Conservation (phyloP, 768 basidiomycete species). For the Cytidiella melzeri region DNA sequence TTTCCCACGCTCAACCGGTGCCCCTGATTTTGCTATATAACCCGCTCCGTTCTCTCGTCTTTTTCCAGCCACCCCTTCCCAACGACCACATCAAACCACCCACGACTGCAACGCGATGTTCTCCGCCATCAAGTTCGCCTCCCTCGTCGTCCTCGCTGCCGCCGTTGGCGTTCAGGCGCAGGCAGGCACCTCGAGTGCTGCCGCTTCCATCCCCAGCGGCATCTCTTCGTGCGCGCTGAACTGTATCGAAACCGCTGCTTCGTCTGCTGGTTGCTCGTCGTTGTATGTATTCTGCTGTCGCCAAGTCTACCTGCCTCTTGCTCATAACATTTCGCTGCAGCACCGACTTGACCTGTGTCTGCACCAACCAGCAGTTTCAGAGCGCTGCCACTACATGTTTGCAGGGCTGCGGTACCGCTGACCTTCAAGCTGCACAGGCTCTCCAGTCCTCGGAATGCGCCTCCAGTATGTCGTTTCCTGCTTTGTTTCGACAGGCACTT, state of each 20-base stretch:
- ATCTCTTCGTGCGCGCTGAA: slow-evolving; percentile 12
- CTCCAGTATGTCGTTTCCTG: slow-evolving; percentile 7
- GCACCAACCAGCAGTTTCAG: slow-evolving; percentile 35
- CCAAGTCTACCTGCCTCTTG: neutral
- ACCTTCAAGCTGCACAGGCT: slow-evolving; percentile 24
- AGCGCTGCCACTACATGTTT: slow-evolving; percentile 28
- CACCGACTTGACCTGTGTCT: slow-evolving; percentile 34
- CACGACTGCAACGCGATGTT: slow-evolving; percentile 1
- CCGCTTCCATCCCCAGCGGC: slow-evolving; percentile 7
- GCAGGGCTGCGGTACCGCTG: slow-evolving; percentile 27
- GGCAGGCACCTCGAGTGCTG: neutral
- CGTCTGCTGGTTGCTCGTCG: slow-evolving; percentile 9
- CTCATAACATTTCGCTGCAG: slow-evolving; percentile 18
- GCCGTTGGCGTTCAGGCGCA: slow-evolving; percentile 12
- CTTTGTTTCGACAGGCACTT: neutral
- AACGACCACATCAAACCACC: too few relatives aligned
- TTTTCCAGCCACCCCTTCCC: too few relatives aligned
- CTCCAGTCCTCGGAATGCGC: slow-evolving; percentile 31
- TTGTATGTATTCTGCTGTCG: slow-evolving; percentile 10
- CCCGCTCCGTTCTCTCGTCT: too few relatives aligned
- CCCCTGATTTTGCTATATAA: neutral
- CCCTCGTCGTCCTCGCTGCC: slow-evolving; percentile 9
- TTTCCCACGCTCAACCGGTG: neutral
- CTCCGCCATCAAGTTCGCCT: slow-evolving; percentile 7
- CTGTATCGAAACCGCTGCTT: slow-evolving; percentile 15